phyloP scores from a whole-genome alignment of 1,139 yeast genomes.

The Blastobotrys apis region DNA sequence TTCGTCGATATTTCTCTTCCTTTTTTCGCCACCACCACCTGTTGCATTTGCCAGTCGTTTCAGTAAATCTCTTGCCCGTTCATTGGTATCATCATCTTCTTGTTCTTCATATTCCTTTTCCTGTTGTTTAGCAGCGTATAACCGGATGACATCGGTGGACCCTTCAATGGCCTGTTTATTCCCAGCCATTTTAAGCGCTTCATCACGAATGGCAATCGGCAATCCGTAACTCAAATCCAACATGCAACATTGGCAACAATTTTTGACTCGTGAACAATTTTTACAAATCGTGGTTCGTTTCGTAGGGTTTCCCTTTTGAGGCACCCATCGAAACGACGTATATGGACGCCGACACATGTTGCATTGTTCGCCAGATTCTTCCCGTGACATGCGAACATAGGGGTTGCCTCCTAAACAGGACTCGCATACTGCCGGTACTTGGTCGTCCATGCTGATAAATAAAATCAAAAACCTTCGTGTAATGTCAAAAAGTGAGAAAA shows the following conservation, averaged over 20 bases:
- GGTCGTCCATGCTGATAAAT: conserved; percentile 32
- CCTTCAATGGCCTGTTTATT: conserved; percentile 39
- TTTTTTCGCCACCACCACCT: not conserved
- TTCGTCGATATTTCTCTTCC: conserved; percentile 5
- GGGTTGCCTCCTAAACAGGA: conserved; percentile 65
- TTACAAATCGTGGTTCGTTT: conserved; percentile 49
- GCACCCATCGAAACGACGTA: conserved; percentile 71
- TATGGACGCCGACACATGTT: conserved; percentile 76
- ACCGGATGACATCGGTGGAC: conserved; percentile 10
- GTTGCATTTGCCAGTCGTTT: conserved; percentile 40
- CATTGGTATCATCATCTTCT: conserved; percentile 14
- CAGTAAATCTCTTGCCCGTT: conserved; percentile 38
- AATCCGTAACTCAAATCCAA: conserved; percentile 75
- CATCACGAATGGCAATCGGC: conserved; percentile 73
- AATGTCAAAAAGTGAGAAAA: not conserved
- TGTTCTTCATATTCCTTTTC: conserved; percentile 10
- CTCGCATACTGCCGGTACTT: conserved; percentile 64
- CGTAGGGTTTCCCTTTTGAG: conserved; percentile 28
- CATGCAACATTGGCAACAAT: conserved; percentile 87
- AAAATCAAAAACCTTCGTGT: not conserved
- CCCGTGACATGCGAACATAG: conserved; percentile 66
- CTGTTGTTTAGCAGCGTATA: conserved; percentile 11
- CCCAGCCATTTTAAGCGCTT: conserved; percentile 62
- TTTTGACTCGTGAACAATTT: conserved; percentile 72
- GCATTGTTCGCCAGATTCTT: conserved; percentile 64